Conservation (phyloP, 208 protist genomes). For the Leishmania braziliensis region DNA sequence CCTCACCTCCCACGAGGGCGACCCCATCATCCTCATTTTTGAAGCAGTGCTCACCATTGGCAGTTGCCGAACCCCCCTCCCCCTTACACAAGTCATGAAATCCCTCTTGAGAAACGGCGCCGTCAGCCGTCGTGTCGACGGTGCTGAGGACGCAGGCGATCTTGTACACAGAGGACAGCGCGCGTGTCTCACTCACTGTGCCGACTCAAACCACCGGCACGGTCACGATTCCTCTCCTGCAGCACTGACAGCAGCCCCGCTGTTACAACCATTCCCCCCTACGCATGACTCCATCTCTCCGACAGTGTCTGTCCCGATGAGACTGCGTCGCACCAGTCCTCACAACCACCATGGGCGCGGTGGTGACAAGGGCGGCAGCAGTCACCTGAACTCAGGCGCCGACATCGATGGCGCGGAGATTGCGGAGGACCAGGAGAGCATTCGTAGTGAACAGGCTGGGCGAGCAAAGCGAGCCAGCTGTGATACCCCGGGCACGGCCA, state of each 20-base stretch:
- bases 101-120: background rate
- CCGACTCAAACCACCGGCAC: background rate
- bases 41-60: background rate
- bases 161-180: background rate
- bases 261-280: background rate
- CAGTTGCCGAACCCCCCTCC: too few species aligned
- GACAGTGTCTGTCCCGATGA: background rate
- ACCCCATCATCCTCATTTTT: background rate
- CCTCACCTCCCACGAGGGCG: background rate
- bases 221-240: background rate
- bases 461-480: background rate
- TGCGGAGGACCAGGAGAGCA: background rate
- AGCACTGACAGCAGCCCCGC: too few species aligned
- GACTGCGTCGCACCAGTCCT: background rate
- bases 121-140: background rate
- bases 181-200: background rate
- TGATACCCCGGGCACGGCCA: background rate
- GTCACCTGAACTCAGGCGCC: background rate
- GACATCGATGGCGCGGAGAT: background rate
- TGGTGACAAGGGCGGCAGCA: background rate
- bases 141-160: too few species aligned
- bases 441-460: background rate
- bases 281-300: constrained; percentile 1
- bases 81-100: background rate
- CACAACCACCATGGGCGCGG: background rate